phyloP scores from a whole-genome alignment of 805 yeast species.

The Schizosaccharomyces octosporus region DNA sequence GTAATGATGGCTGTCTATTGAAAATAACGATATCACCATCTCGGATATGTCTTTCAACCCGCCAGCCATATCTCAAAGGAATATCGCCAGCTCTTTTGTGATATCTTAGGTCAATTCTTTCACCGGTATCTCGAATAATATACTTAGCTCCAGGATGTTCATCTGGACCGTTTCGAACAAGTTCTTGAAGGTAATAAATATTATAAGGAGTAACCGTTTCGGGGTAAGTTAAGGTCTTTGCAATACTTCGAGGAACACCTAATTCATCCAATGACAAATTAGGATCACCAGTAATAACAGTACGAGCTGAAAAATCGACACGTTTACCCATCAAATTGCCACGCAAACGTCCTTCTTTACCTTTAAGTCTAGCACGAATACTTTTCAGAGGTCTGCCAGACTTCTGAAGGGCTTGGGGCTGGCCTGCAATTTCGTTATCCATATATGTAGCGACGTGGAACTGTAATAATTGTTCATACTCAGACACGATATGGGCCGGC shows the following conservation, averaged over 20 bases:
- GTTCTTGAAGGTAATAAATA: constrained; percentile 74
- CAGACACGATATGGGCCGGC: constrained; percentile 92
- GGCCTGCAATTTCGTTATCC: constrained; percentile 99
- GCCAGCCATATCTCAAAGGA: constrained; percentile 95
- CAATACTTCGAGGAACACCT: constrained; percentile 94
- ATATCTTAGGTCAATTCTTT: constrained; percentile 88
- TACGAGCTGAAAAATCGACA: constrained; percentile 95
- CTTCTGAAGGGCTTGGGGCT: constrained; percentile 95
- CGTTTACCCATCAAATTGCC: constrained; percentile 98
- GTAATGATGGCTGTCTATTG: constrained; percentile 97
- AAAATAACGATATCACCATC: constrained; percentile 93
- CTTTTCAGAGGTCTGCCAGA: constrained; percentile 97
- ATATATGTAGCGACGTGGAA: constrained; percentile 96
- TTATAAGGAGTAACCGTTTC: constrained; percentile 95
- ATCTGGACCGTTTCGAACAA: constrained; percentile 92
- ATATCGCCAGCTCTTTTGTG: constrained; percentile 97
- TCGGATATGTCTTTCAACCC: constrained; percentile 92
- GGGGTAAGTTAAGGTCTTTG: constrained; percentile 84
- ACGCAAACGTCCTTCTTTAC: constrained; percentile 96
- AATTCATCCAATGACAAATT: constrained; percentile 92
- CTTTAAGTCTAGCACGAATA: constrained; percentile 96
- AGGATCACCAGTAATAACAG: constrained; percentile 98
- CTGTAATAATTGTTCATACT: constrained; percentile 82
- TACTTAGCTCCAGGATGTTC: constrained; percentile 99
- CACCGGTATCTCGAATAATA: constrained; percentile 94